phyloP scores from a whole-genome alignment of 164 flowering plant species.

The Dillenia suffruticosa region DNA sequence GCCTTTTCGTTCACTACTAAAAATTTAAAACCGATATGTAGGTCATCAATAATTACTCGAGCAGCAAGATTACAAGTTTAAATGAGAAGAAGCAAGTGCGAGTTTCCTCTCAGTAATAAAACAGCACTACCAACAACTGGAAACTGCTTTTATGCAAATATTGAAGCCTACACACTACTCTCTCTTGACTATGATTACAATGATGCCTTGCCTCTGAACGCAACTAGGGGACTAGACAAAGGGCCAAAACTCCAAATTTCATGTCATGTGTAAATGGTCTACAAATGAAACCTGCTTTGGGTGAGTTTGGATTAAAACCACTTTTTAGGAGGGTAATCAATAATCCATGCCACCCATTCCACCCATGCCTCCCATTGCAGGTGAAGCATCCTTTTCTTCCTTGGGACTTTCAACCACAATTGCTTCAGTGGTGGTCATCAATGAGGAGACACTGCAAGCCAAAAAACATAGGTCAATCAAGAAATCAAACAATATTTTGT shows the following conservation, averaged over 20 bases:
- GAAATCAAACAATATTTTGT: neutral
- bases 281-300: neutral
- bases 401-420: conserved; percentile 77
- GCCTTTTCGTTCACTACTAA: no score
- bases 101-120: no score
- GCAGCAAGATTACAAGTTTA: no score
- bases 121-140: no score
- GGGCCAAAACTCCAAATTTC: neutral
- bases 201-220: conserved; percentile 1
- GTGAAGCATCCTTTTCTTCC: conserved; percentile 65
- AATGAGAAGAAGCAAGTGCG: no score
- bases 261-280: neutral
- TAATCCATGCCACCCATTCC: conserved; percentile 74
- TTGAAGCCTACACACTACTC: conserved; percentile 2
- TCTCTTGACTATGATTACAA: conserved; percentile 14
- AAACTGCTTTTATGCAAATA: neutral
- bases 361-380: conserved; percentile 66
- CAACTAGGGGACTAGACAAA: neutral
- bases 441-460: conserved; percentile 68
- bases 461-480: neutral
- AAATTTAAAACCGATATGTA: no score
- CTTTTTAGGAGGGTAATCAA: conserved; percentile 13
- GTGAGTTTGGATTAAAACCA: neutral
- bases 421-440: conserved; percentile 97
- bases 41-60: no score